These are phyloP conservation scores for Pyrenophora tritici-repentis DNA, from an alignment of 2,329 filamentous ascomycete genomes.

Conservation along the genomic window DNA sequence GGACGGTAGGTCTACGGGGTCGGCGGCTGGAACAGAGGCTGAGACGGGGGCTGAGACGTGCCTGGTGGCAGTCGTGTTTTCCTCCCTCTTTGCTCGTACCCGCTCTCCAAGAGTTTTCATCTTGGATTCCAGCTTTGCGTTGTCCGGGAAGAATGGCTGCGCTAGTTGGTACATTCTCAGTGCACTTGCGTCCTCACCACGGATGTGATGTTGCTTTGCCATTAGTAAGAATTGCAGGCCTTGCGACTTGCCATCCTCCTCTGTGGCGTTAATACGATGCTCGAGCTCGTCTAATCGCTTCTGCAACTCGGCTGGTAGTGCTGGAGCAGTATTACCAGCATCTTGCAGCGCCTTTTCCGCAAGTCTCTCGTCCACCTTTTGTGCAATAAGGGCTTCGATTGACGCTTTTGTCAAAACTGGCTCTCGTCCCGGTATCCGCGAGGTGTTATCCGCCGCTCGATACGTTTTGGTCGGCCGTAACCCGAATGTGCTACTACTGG, in stretches of 20 bases:
- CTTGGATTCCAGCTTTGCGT: conserved; percentile 71
- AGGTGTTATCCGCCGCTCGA: conserved; percentile 44
- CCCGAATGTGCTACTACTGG: conserved; percentile 41
- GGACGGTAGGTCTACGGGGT: conserved; percentile 20
- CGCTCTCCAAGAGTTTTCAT: conserved; percentile 60
- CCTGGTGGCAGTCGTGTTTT: conserved; percentile 13
- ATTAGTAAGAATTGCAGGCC: conserved; percentile 86
- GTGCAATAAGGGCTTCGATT: conserved; percentile 91
- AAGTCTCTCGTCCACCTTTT: conserved; percentile 86
- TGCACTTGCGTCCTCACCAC: conserved; percentile 77
- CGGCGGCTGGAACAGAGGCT: background rate
- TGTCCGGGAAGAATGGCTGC: conserved; percentile 81
- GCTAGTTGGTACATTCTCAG: conserved; percentile 87
- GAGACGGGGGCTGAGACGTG: conserved; percentile 19
- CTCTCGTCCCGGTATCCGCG: conserved; percentile 34
- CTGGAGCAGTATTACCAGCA: conserved; percentile 51
- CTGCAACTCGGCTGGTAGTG: conserved; percentile 77
- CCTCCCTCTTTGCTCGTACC: conserved; percentile 49
- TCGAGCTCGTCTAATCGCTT: conserved; percentile 82
- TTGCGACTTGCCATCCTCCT: conserved; percentile 76
- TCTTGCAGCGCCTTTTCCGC: conserved; percentile 72
- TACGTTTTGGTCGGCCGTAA: conserved; percentile 49
- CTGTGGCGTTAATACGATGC: conserved; percentile 73
- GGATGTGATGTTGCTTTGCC: conserved; percentile 86
- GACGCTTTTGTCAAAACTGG: conserved; percentile 61